Conservation (phyloP, 2,329 filamentous ascomycete species). For the Graphiopsis chlorocephala region DNA sequence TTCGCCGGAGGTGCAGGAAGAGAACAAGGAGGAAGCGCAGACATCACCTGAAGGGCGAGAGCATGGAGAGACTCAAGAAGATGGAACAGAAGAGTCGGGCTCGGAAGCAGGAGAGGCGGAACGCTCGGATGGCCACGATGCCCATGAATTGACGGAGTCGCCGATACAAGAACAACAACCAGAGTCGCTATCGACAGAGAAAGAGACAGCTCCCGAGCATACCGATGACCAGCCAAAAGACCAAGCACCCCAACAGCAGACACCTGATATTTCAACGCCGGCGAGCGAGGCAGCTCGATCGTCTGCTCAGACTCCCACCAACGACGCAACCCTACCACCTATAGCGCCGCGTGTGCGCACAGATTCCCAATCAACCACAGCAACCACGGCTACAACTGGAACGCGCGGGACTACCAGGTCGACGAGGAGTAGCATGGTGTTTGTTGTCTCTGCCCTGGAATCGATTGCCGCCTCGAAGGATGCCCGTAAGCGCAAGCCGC, state of each 20-base stretch:
- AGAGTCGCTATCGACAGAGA: neutral
- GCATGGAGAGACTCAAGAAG: neutral
- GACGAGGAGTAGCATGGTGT: slow-evolving; percentile 89
- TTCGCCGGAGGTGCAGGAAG: slow-evolving; percentile 23
- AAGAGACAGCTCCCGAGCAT: neutral
- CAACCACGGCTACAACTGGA: slow-evolving; percentile 46
- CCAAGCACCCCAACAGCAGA: neutral
- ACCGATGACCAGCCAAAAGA: neutral
- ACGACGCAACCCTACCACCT: slow-evolving; percentile 19
- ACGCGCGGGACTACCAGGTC: slow-evolving; percentile 48
- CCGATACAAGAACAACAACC: slow-evolving; percentile 1
- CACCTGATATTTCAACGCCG: slow-evolving; percentile 7
- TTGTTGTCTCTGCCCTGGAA: slow-evolving; percentile 90
- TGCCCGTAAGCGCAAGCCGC: slow-evolving; percentile 78
- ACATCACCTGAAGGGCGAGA: neutral
- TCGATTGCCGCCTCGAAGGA: slow-evolving; percentile 89
- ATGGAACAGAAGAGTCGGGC: neutral
- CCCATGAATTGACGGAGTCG: slow-evolving; percentile 17
- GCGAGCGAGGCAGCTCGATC: slow-evolving; percentile 6
- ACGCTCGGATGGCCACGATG: neutral
- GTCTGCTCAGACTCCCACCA: slow-evolving; percentile 21
- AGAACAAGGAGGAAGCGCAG: slow-evolving; percentile 4
- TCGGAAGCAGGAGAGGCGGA: neutral
- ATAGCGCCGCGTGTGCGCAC: slow-evolving; percentile 48
- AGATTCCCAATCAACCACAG: slow-evolving; percentile 60